A percentile compares a stretch with the other conserved stretches of the same genome.
Conservation (phyloP, 345 rosid genomes). For the Pugionium cornutum region DNA sequence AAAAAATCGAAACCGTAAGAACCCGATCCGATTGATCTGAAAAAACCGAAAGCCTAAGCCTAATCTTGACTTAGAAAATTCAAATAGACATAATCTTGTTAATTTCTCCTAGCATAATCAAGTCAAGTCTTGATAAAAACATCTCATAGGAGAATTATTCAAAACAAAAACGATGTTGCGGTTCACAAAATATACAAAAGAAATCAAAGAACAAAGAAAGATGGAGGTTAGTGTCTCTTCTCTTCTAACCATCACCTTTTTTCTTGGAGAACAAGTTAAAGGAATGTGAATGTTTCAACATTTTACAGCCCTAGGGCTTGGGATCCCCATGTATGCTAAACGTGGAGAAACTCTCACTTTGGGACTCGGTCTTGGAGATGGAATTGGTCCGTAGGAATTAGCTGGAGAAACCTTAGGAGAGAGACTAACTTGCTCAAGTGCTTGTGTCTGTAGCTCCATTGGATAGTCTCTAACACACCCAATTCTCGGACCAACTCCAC, state of each 20-base stretch:
- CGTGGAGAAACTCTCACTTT: slow-evolving; percentile 50
- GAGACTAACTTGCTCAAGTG: slow-evolving; percentile 65
- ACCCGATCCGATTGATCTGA: too few species aligned
- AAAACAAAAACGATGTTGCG: slow-evolving; percentile 11
- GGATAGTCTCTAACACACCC: slow-evolving; percentile 83
- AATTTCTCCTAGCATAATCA: slow-evolving; percentile 1
- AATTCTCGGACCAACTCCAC: slow-evolving; percentile 70
- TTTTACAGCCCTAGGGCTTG: slow-evolving; percentile 44
- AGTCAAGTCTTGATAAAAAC: slow-evolving; percentile 13
- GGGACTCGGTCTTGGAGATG: slow-evolving; percentile 60
- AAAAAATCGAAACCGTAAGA: too few species aligned
- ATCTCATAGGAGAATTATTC: background rate
- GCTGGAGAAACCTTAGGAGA: slow-evolving; percentile 53
- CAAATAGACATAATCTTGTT: too few species aligned
- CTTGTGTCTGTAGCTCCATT: slow-evolving; percentile 51
- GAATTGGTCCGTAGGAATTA: slow-evolving; percentile 44
- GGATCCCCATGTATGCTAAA: slow-evolving; percentile 49
- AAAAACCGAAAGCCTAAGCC: too few species aligned
- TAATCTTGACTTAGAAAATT: too few species aligned
- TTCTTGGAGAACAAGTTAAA: slow-evolving; percentile 16
- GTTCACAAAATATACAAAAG: slow-evolving; percentile 19
- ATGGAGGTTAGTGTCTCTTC: slow-evolving; percentile 20
- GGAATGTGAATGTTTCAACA: slow-evolving; percentile 19
- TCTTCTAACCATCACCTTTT: slow-evolving; percentile 18
- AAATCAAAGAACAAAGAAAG: slow-evolving; percentile 20